These are phyloP conservation scores for Sphaerostilbella broomeana DNA, from an alignment of 2,329 filamentous ascomycete genomes.

Conservation along the genomic window DNA sequence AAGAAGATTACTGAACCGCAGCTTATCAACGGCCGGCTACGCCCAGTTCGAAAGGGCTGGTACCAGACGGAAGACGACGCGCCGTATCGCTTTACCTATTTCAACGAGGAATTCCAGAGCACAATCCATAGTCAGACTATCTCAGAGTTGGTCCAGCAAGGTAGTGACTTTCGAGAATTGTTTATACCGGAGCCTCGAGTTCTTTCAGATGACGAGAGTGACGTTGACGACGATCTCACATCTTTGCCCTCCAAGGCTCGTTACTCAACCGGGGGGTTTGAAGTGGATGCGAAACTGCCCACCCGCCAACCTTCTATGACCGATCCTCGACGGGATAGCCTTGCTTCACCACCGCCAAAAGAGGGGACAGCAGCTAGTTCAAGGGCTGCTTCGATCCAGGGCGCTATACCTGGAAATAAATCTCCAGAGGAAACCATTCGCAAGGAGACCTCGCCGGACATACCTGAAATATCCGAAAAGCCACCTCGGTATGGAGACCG, in stretches of 20 bases:
- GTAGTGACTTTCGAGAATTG: slow-evolving; percentile 74
- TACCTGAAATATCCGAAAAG: slow-evolving; percentile 29
- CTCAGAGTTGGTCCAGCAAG: slow-evolving; percentile 82
- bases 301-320: slow-evolving; percentile 42
- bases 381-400: slow-evolving; percentile 36
- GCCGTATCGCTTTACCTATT: slow-evolving; percentile 95
- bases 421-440: slow-evolving; percentile 26
- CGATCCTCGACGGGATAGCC: slow-evolving; percentile 23
- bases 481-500: slow-evolving; percentile 64
- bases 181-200: slow-evolving; percentile 83
- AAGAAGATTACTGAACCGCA: slow-evolving; percentile 94
- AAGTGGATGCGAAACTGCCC: slow-evolving; percentile 37
- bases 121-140: slow-evolving; percentile 96
- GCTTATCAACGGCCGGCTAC: slow-evolving; percentile 80
- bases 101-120: slow-evolving; percentile 93
- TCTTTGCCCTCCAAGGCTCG: slow-evolving; percentile 20
- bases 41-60: slow-evolving; percentile 75
- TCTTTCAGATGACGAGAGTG: slow-evolving; percentile 66
- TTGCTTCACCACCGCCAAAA: slow-evolving; percentile 26
- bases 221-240: slow-evolving; percentile 44
- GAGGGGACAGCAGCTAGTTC: slow-evolving; percentile 10
- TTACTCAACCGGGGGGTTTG: slow-evolving; percentile 18
- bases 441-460: slow-evolving; percentile 16
- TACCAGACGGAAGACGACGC: slow-evolving; percentile 81
- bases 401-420: slow-evolving; percentile 41